A percentile compares a stretch with the other conserved stretches of the same genome.
phyloP scores from a whole-genome alignment of 768 basidiomycete genomes.

The Termitomyces eurrhizus region DNA sequence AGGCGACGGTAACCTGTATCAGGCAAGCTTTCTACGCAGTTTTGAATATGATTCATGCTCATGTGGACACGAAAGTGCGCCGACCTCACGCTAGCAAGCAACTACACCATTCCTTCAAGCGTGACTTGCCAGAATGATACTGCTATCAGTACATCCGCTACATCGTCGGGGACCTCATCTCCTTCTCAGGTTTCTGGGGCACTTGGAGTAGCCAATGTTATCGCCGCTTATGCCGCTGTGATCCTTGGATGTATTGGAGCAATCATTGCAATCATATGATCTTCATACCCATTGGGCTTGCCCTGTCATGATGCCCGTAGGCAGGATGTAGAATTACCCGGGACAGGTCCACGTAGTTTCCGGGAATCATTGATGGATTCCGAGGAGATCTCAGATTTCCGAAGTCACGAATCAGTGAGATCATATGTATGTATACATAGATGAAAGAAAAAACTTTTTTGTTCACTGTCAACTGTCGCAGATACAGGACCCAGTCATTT shows the following conservation, averaged over 20 bases:
- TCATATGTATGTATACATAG: background rate
- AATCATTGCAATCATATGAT: background rate
- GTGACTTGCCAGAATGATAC: conserved; percentile 35
- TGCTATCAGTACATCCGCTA: background rate
- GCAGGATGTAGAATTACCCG: too few relatives aligned
- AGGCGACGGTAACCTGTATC: conserved; percentile 3
- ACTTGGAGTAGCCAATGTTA: background rate
- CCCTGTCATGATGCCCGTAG: too few relatives aligned
- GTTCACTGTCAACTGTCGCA: background rate
- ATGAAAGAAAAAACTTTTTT: conserved; percentile 24
- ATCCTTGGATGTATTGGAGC: background rate
- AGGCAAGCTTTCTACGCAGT: background rate
- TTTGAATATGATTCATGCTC: background rate
- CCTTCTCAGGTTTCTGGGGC: conserved; percentile 1
- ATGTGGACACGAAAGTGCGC: conserved; percentile 51
- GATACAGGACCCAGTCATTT: background rate
- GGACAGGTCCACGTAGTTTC: too few relatives aligned
- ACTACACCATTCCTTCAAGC: conserved; percentile 41
- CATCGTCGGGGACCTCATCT: background rate
- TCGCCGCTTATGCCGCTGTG: background rate
- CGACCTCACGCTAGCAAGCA: conserved; percentile 62
- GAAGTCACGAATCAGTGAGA: background rate
- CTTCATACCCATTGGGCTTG: background rate
- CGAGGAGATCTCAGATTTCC: conserved; percentile 1
- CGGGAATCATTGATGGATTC: background rate